Evolutionary conservation across 2,329 filamentous ascomycete genomes (phyloP).

Genomic region (Ophiostoma angusticollis): DNA sequence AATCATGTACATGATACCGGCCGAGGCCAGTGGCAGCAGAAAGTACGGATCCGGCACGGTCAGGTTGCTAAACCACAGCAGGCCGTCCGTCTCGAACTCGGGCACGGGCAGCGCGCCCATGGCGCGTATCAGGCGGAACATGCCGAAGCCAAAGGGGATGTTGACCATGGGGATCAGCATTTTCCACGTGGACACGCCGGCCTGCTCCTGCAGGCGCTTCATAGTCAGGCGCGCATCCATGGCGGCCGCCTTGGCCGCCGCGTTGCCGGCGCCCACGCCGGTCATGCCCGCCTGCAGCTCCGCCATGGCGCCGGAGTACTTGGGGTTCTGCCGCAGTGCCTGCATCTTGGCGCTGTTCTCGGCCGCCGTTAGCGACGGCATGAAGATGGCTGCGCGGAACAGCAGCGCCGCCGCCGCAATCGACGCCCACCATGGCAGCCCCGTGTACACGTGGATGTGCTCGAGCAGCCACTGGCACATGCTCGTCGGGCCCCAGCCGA

Average conservation of each 20-base stretch:
- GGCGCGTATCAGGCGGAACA: slow-evolving; percentile 62
- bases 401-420: slow-evolving; percentile 53
- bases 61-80: slow-evolving; percentile 70
- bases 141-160: slow-evolving; percentile 62
- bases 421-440: slow-evolving; percentile 71
- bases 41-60: slow-evolving; percentile 65
- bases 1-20: slow-evolving; percentile 41
- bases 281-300: slow-evolving; percentile 24
- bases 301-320: slow-evolving; percentile 36
- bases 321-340: slow-evolving; percentile 27
- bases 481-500: slow-evolving; percentile 66
- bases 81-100: slow-evolving; percentile 55
- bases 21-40: slow-evolving; percentile 53
- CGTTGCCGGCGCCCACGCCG: slow-evolving; percentile 19
- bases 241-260: slow-evolving; percentile 33
- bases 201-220: slow-evolving; percentile 33
- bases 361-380: slow-evolving; percentile 48
- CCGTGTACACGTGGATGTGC: slow-evolving; percentile 63
- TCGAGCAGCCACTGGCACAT: slow-evolving; percentile 67
- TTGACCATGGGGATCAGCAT: slow-evolving; percentile 43
- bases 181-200: slow-evolving; percentile 40
- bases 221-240: slow-evolving; percentile 35
- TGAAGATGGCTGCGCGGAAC: slow-evolving; percentile 53
- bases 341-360: slow-evolving; percentile 51
- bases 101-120: slow-evolving; percentile 75